A percentile compares a stretch with the other conserved stretches of the same genome.
Evolutionary conservation across 768 basidiomycete genomes (phyloP).

Genomic region (Xerocomellus amylosporus): DNA sequence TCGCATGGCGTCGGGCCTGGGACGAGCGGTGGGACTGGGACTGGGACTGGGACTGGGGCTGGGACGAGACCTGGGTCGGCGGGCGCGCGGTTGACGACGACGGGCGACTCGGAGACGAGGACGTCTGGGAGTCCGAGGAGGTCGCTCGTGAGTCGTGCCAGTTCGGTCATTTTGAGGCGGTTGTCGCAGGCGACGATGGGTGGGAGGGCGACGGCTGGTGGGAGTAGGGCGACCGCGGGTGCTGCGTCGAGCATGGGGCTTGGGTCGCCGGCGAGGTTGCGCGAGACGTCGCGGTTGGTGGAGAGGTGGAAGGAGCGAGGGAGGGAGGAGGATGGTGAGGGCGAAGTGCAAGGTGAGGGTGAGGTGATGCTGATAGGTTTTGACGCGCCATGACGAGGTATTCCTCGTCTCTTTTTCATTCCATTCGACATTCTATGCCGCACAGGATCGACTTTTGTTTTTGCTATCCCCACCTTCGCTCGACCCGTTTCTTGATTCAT

Average conservation of each 20-base stretch:
- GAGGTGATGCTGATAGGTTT: constrained; percentile 23
- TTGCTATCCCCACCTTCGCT: neutral
- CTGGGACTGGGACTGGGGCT: no score
- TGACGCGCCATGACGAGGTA: constrained; percentile 2
- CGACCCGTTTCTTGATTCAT: neutral
- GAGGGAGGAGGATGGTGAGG: no score
- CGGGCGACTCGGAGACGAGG: neutral
- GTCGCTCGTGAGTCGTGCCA: constrained; percentile 29
- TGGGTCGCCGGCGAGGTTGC: constrained; percentile 1
- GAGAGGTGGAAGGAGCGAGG: constrained; percentile 1
- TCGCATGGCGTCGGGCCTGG: neutral
- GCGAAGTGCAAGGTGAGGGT: neutral
- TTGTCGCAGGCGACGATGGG: constrained; percentile 20
- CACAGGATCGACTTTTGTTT: neutral
- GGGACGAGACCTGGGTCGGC: constrained; percentile 24
- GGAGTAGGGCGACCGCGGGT: neutral
- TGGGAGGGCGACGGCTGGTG: neutral
- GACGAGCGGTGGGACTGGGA: no score
- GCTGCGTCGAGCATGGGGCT: neutral
- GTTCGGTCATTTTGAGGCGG: constrained; percentile 25
- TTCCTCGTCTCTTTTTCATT: neutral
- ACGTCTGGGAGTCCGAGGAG: neutral
- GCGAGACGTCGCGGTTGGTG: neutral
- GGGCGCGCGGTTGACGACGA: constrained; percentile 19
- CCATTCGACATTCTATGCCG: neutral